Evolutionary conservation across 2,329 filamentous ascomycete species (phyloP).

Genomic region (Cladophialophora psammophila): DNA sequence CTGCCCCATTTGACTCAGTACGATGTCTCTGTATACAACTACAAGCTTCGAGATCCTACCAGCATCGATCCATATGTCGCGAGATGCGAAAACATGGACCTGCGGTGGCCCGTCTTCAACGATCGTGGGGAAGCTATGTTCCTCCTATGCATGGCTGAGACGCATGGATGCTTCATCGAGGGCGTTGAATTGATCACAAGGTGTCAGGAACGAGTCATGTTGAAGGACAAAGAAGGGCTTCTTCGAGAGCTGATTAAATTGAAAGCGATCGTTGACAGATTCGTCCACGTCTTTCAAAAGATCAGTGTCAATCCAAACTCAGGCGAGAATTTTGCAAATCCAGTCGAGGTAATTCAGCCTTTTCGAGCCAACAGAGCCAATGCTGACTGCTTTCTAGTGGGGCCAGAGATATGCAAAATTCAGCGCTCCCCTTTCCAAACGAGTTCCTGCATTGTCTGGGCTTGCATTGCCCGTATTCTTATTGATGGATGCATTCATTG

Average conservation of each 20-base stretch:
- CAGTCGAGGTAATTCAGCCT: conserved; percentile 25
- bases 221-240: conserved; percentile 29
- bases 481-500: conserved; percentile 32
- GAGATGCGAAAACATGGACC: conserved; percentile 32
- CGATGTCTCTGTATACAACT: conserved; percentile 33
- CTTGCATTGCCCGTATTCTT: conserved; percentile 30
- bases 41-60: conserved; percentile 32
- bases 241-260: conserved; percentile 30
- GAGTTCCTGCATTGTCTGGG: conserved; percentile 29
- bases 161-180: conserved; percentile 30
- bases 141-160: conserved; percentile 32
- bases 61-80: conserved; percentile 33
- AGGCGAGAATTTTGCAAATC: conserved; percentile 33
- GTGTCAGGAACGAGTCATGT: conserved; percentile 31
- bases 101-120: conserved; percentile 32
- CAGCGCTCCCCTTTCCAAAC: conserved; percentile 28
- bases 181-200: conserved; percentile 30
- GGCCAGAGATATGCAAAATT: conserved; percentile 34
- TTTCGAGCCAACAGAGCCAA: neutral
- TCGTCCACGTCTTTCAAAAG: conserved; percentile 31
- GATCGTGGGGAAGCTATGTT: conserved; percentile 33
- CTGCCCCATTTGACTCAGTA: conserved; percentile 30
- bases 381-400: conserved; percentile 21
- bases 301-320: conserved; percentile 32
- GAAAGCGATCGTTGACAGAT: conserved; percentile 29